Evolutionary conservation across 164 flowering plant genomes (phyloP), one percentile per base, ranked within the genome.

Genomic region (Taxillus chinensis): DNA sequence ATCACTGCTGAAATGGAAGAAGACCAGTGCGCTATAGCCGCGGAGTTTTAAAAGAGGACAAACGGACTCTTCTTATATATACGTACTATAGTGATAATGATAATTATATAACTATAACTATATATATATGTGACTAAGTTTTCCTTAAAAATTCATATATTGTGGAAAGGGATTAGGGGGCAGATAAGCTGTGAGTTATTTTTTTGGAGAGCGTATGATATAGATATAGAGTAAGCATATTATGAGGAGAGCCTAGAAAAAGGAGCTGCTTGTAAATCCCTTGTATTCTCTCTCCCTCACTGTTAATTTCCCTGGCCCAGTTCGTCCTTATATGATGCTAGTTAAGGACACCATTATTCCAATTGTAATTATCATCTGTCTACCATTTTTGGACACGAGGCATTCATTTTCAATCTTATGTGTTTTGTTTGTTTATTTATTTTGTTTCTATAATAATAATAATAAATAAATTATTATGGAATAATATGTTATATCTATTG

Each of bases 1-100:
- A 66, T 71, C 76, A 17, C 65, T 87, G 66, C 88, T 79, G 62
- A 60, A 16, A 14, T 82, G 83, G 89, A 82, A 80, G 75, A 71
- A 73, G 64, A 52, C 78, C 38, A 63, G 68, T 49, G 53, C 66
- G 16, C 50, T 70, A 50, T 70, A 65, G 60, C 45, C 27, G 39
- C 27, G 15, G 38, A 4, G 60, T 12, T 43, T 43, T 8, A 48
- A 14, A 48, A 14, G 12, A 11, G 4, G 13, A 48, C 12, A 48
- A 7, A 7, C 10, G 13, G 9, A 8, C 13, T 27, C 27, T 27
- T 27, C 27, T 27, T 27, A 27, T 27, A 27, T 48, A 48, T 48
- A 48, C 13, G 12, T 48, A 11, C 9, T 11, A 48, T 7, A 48
- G 4, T 48, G 13, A 11, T 8, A 11, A 6, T 43, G 10, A 43